Evolutionary conservation across 2,329 filamentous ascomycete genomes (phyloP), one percentile per base, ranked within the genome.

Genomic region (Fusarium globosum): DNA sequence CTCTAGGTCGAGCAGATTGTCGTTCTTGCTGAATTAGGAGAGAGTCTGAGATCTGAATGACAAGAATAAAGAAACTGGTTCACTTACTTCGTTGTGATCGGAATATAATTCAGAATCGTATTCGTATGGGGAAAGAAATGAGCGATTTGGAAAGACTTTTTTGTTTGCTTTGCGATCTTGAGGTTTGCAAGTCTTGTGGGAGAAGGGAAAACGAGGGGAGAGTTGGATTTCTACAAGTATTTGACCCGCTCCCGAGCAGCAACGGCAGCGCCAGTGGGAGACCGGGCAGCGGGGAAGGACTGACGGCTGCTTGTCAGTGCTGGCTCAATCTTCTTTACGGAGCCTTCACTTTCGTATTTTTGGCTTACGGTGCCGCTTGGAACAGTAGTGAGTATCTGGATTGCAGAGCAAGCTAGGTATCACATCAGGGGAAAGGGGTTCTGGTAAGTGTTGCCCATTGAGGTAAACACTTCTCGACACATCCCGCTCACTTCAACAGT

Each of bases 401-500:
- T 4, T n/a, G 2, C 4, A n/a, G 18, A 13, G 14, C 5, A n/a
- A 26, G 13, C 23, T 21, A 38, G 23, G 1, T 28, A 16, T 11
- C 20, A 12, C 10, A n/a, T 8, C 20, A 21, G 14, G 26, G n/a
- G 7, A 21, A 39, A 13, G 33, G 13, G 35, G 35, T 14, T 18
- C 30, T 11, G 21, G 16, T 35, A 23, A 20, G 26, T 48, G 4
- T 21, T 26, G 9, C 11, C 21, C 18, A 12, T 4, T 11, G 33
- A 26, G 4, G 18, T 13, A 10, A 39, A 18, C 11, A 53, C 10
- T 1, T 28, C 1, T 18, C 6, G 13, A 10, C 2, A 1, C 0
- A 2, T 9, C 4, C 5, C 7, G 8, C 7, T 13, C 20, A 16
- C 10, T 18, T 15, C 7, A 53, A n/a, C 10, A 16, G 14, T 3